A percentile compares a stretch with the other conserved stretches of the same genome.
phyloP scores from a whole-genome alignment of 208 protist species.

The Acanthamoeba castellanii region DNA sequence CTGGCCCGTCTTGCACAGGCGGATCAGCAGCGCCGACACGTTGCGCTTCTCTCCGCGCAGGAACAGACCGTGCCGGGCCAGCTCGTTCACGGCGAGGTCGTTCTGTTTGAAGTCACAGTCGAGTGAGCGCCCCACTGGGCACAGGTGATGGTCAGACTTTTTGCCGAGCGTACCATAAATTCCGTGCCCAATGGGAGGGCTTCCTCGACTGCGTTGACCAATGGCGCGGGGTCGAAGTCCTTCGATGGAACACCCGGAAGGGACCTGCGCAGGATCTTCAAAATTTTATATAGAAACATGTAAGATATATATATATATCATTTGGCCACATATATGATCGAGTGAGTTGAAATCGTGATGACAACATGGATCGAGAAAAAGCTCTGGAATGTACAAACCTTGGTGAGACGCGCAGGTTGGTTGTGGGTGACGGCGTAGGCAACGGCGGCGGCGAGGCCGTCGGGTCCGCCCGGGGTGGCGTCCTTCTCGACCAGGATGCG shows the following conservation, averaged over 20 bases:
- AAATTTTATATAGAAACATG: too few relatives aligned
- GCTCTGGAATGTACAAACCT: too few relatives aligned
- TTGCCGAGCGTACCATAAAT: background rate
- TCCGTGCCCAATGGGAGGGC: background rate
- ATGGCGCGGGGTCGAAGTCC: constrained; percentile 27
- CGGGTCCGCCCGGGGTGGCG: background rate
- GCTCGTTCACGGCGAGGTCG: constrained; percentile 31
- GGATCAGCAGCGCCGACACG: background rate
- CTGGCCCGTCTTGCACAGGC: constrained; percentile 49
- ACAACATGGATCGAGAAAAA: too few relatives aligned
- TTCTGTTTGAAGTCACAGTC: background rate
- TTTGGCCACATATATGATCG: too few relatives aligned
- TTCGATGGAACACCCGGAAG: background rate
- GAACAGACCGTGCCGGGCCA: constrained; percentile 41
- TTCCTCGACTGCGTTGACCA: background rate
- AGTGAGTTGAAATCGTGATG: too few relatives aligned
- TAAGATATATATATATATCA: too few relatives aligned
- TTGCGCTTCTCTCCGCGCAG: background rate
- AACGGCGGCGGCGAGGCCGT: constrained; percentile 1
- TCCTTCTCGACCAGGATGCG: constrained; percentile 31
- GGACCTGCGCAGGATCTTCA: background rate
- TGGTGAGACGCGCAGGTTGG: constrained; percentile 23
- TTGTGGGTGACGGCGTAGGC: constrained; percentile 38
- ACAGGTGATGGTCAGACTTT: background rate
- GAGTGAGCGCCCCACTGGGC: too few relatives aligned